Evolutionary conservation across 768 basidiomycete species (phyloP), one percentile per base, ranked within the genome.

Genomic region (Dendrothele bispora): DNA sequence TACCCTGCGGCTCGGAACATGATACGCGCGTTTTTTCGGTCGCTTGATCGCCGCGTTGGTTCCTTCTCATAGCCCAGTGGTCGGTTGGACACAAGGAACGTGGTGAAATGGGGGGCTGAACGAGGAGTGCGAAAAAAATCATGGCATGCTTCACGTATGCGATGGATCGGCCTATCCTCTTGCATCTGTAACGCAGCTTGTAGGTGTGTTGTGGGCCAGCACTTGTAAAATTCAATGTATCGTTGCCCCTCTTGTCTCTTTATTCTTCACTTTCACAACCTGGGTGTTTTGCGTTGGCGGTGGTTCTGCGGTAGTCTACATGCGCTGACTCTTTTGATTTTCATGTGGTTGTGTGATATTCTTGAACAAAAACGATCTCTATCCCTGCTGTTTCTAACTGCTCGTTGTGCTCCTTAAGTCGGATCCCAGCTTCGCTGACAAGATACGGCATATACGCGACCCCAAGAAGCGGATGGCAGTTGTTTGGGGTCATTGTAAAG

Each of bases 21-120:
- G 72, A 68, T 71, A 64, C 80, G 86, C 86, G 87, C 84, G 86
- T 86, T 86, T 32, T n/a, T 86, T 88, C 86, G 87, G 75, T 90
- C 87, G 88, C 88, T 91, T 90, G 88, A 88, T 83, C 86, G 87
- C 88, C 86, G 87, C 84, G 82, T 72, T 72, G 70, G n/a, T n/a
- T 73, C 71, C 75, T 72, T 78, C 78, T 69, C 75, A 80, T 73
- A 73, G 78, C 78, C 76, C 71, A 82, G 78, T 80, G 71, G 72
- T 69, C 76, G 83, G 88, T 83, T 86, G 88, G 88, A 82, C 86
- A 83, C 86, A 84, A 75, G 80, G 86, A 72, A 83, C 76, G 88
- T 71, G 90, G 90, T 92, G 90, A 92, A 92, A 92, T 85, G 91
- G 90, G 88, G 89, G 88, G 88, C 88, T 83, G 90, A 91, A 88